phyloP scores from a whole-genome alignment of 1,284 basidiomycete species.

The Ustilago tritici region DNA sequence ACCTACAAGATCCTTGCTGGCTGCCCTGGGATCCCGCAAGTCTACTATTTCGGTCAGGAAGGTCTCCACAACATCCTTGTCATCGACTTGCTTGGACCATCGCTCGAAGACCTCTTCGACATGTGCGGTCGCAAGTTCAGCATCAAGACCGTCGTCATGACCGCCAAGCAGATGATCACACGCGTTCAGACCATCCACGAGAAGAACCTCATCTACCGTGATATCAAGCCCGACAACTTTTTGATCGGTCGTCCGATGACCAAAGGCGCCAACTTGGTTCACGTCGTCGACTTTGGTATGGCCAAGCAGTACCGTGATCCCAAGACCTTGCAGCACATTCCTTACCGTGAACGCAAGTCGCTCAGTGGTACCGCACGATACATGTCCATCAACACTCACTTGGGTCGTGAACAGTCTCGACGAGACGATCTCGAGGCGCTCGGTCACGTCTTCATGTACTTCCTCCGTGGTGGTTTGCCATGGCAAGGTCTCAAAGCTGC shows the following conservation, averaged over 20 bases:
- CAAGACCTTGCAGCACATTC: conserved; percentile 96
- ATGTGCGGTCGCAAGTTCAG: conserved; percentile 95
- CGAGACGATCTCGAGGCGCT: conserved; percentile 94
- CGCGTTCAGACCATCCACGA: conserved; percentile 94
- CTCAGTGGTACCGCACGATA: conserved; percentile 90
- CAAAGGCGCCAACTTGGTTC: conserved; percentile 85
- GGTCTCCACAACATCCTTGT: conserved; percentile 97
- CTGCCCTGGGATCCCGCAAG: conserved; percentile 93
- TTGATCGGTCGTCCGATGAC: conserved; percentile 90
- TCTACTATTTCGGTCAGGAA: conserved; percentile 97
- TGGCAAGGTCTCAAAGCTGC: conserved; percentile 98
- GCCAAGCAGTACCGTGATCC: conserved; percentile 97
- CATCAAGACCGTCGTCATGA: conserved; percentile 96
- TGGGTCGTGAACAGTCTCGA: conserved; percentile 93
- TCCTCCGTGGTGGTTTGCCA: conserved; percentile 86
- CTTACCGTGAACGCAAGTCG: conserved; percentile 93
- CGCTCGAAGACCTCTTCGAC: conserved; percentile 92
- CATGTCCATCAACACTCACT: conserved; percentile 97
- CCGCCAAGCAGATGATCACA: conserved; percentile 86
- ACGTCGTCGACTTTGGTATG: conserved; percentile 95
- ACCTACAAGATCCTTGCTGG: conserved; percentile 95
- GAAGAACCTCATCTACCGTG: conserved; percentile 95
- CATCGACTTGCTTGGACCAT: conserved; percentile 92
- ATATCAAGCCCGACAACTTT: conserved; percentile 98
- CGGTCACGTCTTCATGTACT: conserved; percentile 98